These are phyloP conservation scores for Didymella glomerata DNA, from an alignment of 2,329 filamentous ascomycete species.

Conservation along the genomic window DNA sequence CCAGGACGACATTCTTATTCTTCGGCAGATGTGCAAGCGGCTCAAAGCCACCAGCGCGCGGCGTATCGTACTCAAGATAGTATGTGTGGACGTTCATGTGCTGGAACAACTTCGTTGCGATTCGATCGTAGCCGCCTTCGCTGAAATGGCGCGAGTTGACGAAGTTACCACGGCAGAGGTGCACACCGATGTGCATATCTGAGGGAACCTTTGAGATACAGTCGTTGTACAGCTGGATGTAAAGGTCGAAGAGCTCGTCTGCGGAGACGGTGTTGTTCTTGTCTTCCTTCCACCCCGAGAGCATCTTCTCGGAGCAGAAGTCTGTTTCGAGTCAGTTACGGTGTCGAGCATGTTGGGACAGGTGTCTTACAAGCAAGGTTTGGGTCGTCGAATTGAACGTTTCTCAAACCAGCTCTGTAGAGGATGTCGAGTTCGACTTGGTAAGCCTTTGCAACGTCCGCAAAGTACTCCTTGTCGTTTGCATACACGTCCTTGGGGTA, in stretches of 20 bases:
- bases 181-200: conserved; percentile 78
- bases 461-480: conserved; percentile 55
- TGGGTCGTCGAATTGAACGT: conserved; percentile 56
- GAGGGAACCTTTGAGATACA: conserved; percentile 67
- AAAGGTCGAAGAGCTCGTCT: conserved; percentile 74
- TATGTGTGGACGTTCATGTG: conserved; percentile 42
- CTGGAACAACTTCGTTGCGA: conserved; percentile 48
- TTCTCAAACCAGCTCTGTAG: conserved; percentile 55
- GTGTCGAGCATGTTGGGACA: background rate
- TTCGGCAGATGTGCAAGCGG: conserved; percentile 52
- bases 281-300: conserved; percentile 60
- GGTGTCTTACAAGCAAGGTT: conserved; percentile 50
- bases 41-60: conserved; percentile 55
- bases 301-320: conserved; percentile 48
- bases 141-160: conserved; percentile 54
- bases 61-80: conserved; percentile 54
- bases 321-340: conserved; percentile 21
- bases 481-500: conserved; percentile 53
- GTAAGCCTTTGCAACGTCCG: conserved; percentile 54
- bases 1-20: conserved; percentile 55
- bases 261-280: conserved; percentile 70
- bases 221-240: conserved; percentile 78
- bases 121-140: conserved; percentile 55
- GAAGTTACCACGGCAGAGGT: conserved; percentile 67
- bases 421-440: conserved; percentile 55